phyloP scores from a whole-genome alignment of 129 eudicot species.

The Flaveria bidentis region DNA sequence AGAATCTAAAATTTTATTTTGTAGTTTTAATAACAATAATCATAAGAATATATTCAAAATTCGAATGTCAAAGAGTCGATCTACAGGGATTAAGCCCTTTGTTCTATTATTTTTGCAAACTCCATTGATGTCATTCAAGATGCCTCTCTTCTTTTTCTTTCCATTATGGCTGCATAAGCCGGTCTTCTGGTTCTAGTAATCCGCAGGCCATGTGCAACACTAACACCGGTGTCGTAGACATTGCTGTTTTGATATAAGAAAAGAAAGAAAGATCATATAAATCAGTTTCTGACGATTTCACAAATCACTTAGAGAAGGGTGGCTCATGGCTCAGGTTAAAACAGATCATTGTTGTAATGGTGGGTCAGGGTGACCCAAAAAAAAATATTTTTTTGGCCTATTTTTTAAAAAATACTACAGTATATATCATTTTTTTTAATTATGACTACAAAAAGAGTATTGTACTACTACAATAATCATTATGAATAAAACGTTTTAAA shows the following conservation, averaged over 20 bases:
- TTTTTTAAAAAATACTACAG: neutral
- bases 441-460: neutral
- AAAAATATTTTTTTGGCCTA: neutral
- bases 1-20: neutral
- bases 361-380: neutral
- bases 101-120: neutral
- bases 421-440: neutral
- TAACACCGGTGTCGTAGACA: neutral
- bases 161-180: neutral
- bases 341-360: neutral
- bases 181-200: neutral
- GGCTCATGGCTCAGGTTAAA: neutral
- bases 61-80: neutral
- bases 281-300: neutral
- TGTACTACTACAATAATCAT: neutral
- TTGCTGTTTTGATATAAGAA: conserved; percentile 8
- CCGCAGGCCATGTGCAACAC: conserved; percentile 11
- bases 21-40: neutral
- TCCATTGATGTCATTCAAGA: conserved; percentile 18
- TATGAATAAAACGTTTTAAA: neutral
- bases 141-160: conserved; percentile 17
- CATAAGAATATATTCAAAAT: neutral
- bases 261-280: neutral
- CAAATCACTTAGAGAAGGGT: neutral
- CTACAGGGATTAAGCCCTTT: conserved; percentile 3